Conservation (phyloP, 2,329 filamentous ascomycete genomes). For the Xylaria sp. region DNA sequence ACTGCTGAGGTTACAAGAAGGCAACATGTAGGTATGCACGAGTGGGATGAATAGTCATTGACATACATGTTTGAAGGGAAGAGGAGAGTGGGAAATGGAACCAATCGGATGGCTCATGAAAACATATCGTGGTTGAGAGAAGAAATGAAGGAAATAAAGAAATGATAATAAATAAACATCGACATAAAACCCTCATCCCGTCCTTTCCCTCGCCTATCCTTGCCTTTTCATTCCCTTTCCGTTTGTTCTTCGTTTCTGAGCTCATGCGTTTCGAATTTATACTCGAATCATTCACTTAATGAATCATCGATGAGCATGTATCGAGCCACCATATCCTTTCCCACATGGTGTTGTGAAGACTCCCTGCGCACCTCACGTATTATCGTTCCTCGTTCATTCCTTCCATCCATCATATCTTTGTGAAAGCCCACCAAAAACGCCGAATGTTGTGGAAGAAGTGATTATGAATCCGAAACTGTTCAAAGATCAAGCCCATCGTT, state of each 20-base stretch:
- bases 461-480: slow-evolving; percentile 30
- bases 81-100: slow-evolving; percentile 14
- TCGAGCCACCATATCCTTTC: slow-evolving; percentile 7
- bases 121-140: slow-evolving; percentile 7
- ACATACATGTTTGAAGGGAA: slow-evolving; percentile 21
- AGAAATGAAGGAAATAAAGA: neutral
- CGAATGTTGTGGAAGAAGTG: slow-evolving; percentile 31
- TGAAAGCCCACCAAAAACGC: slow-evolving; percentile 34
- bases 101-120: slow-evolving; percentile 5
- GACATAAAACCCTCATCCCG: slow-evolving; percentile 10
- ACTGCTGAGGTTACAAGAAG: slow-evolving; percentile 21
- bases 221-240: slow-evolving; percentile 29
- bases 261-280: slow-evolving; percentile 25
- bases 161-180: slow-evolving; percentile 10
- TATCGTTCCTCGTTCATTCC: slow-evolving; percentile 25
- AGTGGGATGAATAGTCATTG: slow-evolving; percentile 7
- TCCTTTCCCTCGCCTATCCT: slow-evolving; percentile 23
- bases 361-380: slow-evolving; percentile 15
- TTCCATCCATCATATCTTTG: slow-evolving; percentile 22
- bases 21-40: slow-evolving; percentile 3
- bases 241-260: slow-evolving; percentile 27
- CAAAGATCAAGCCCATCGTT: slow-evolving; percentile 28
- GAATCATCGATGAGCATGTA: slow-evolving; percentile 27
- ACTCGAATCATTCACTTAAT: slow-evolving; percentile 27
- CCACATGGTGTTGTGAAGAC: neutral